Conservation (phyloP, 1,139 yeast genomes). For the Suhomyces bokatorum region DNA sequence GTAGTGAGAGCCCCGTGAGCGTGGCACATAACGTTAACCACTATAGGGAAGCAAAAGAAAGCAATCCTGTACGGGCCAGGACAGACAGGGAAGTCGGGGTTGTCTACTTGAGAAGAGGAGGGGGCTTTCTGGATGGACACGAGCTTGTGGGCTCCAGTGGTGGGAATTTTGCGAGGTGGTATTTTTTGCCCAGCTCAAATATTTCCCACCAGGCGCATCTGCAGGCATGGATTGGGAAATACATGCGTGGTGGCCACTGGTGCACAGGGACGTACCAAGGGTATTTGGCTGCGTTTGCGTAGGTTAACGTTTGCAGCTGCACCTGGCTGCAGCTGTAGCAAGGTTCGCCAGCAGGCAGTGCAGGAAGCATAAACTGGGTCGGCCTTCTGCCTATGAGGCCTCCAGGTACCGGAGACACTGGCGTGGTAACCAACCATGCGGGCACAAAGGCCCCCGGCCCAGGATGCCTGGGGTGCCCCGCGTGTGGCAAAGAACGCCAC, state of each 20-base stretch:
- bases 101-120: not conserved
- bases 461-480: too few relatives aligned
- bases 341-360: too few relatives aligned
- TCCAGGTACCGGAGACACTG: too few relatives aligned
- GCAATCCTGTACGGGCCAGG: not conserved
- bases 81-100: not conserved
- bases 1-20: not conserved
- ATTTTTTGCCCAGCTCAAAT: conserved; percentile 1
- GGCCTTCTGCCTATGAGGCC: too few relatives aligned
- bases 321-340: not conserved
- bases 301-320: not conserved
- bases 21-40: conserved; percentile 4
- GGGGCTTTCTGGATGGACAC: conserved; percentile 2
- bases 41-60: conserved; percentile 1
- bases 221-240: not conserved
- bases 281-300: not conserved
- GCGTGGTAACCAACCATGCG: too few relatives aligned
- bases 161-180: not conserved
- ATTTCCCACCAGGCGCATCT: conserved; percentile 1
- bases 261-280: not conserved
- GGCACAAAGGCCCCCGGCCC: too few relatives aligned
- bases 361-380: too few relatives aligned
- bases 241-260: not conserved
- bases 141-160: not conserved
- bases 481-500: too few relatives aligned